Evolutionary conservation across 306 rosid species (phyloP).

Genomic region (Medicago arabica): DNA sequence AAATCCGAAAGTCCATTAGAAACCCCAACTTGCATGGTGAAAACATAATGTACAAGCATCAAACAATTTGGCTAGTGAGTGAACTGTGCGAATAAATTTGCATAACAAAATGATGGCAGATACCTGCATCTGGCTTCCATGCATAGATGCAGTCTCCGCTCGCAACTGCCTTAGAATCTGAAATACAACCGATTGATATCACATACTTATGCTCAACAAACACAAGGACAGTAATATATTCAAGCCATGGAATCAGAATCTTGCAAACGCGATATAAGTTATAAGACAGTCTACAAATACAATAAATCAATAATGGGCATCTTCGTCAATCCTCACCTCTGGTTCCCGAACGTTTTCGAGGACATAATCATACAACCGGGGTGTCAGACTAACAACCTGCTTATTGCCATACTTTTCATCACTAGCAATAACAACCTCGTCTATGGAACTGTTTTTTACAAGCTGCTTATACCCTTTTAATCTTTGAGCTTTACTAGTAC

Average conservation of each 20-base stretch:
- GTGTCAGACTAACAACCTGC: constrained; percentile 75
- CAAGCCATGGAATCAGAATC: background rate
- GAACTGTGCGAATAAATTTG: background rate
- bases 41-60: constrained; percentile 19
- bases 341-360: constrained; percentile 86
- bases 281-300: background rate
- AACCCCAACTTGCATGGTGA: constrained; percentile 22
- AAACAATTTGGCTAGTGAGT: background rate
- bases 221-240: too few relatives aligned
- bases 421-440: constrained; percentile 61
- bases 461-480: constrained; percentile 32
- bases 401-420: constrained; percentile 73
- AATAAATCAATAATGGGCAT: constrained; percentile 5
- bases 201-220: too few relatives aligned
- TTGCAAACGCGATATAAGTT: constrained; percentile 6
- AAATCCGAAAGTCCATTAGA: constrained; percentile 25
- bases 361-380: constrained; percentile 74
- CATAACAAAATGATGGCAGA: constrained; percentile 2
- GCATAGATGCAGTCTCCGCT: constrained; percentile 88
- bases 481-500: constrained; percentile 28
- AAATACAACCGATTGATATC: constrained; percentile 36
- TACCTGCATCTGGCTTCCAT: constrained; percentile 95
- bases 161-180: constrained; percentile 85
- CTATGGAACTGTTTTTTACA: constrained; percentile 47
- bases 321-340: constrained; percentile 63